Conservation (phyloP, 129 eudicot genomes). For the Flaveria trinervia region DNA sequence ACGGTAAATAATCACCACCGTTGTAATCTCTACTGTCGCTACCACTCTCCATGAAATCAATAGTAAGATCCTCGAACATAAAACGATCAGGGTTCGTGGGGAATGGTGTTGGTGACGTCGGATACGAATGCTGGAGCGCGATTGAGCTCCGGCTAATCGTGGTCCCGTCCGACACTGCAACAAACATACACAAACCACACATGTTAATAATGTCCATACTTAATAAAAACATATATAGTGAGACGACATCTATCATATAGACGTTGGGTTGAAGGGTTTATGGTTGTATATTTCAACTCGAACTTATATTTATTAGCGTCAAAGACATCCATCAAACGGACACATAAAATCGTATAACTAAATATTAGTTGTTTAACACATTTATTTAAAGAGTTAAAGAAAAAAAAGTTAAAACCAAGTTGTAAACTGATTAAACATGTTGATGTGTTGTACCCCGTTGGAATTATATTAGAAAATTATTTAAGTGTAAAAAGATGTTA, state of each 20-base stretch:
- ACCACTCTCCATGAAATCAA: conserved; percentile 47
- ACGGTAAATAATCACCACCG: conserved; percentile 23
- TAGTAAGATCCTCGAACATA: conserved; percentile 41
- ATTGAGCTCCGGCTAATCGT: conserved; percentile 19
- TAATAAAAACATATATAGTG: neutral
- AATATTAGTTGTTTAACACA: no score
- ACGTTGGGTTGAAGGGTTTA: neutral
- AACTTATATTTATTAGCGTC: no score
- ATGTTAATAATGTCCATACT: neutral
- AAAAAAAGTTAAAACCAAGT: neutral
- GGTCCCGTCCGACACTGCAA: neutral
- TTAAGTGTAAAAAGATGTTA: no score
- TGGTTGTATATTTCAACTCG: neutral
- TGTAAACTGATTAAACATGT: neutral
- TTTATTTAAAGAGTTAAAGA: no score
- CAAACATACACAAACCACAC: neutral
- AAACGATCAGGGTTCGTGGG: neutral
- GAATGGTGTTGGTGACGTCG: conserved; percentile 37
- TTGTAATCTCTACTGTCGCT: neutral
- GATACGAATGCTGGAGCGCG: conserved; percentile 52
- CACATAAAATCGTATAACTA: neutral
- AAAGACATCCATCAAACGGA: neutral
- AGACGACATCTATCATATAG: no score
- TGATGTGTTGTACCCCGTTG: no score
- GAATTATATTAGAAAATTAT: no score